A percentile compares a stretch with the other conserved stretches of the same genome.
phyloP scores from a whole-genome alignment of 2,329 filamentous ascomycete genomes.

The Penicillium aurantiogriseum region DNA sequence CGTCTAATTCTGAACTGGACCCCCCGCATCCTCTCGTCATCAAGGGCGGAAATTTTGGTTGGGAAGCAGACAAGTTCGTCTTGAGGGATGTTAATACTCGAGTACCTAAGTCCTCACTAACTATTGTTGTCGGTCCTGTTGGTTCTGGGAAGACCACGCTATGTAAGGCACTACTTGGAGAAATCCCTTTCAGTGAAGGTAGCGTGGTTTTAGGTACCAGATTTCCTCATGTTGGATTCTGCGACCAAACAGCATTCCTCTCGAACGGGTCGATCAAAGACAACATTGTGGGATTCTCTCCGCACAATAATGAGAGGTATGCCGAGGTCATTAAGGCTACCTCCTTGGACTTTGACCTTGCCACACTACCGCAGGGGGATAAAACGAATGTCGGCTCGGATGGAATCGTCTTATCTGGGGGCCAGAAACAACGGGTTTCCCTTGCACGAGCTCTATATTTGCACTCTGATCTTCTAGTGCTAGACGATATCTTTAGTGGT shows the following conservation, averaged over 20 bases:
- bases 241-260: not conserved
- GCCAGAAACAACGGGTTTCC: not conserved
- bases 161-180: not conserved
- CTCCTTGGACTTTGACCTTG: not conserved
- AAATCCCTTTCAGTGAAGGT: not conserved
- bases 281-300: not conserved
- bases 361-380: not conserved
- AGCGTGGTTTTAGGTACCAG: not conserved
- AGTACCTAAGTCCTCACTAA: not conserved
- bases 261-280: not conserved
- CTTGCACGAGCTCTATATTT: not conserved
- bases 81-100: not conserved
- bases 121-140: not conserved
- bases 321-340: not conserved
- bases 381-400: not conserved
- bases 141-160: not conserved
- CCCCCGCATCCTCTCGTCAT: not conserved
- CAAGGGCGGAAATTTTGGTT: not conserved
- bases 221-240: not conserved
- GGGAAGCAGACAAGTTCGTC: not conserved
- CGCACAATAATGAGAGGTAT: not conserved
- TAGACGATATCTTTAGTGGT: not conserved
- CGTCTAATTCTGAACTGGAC: too few relatives aligned
- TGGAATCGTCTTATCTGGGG: not conserved
- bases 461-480: not conserved